Evolutionary conservation across 345 rosid genomes (phyloP).

Genomic region (Pistacia integerrima): DNA sequence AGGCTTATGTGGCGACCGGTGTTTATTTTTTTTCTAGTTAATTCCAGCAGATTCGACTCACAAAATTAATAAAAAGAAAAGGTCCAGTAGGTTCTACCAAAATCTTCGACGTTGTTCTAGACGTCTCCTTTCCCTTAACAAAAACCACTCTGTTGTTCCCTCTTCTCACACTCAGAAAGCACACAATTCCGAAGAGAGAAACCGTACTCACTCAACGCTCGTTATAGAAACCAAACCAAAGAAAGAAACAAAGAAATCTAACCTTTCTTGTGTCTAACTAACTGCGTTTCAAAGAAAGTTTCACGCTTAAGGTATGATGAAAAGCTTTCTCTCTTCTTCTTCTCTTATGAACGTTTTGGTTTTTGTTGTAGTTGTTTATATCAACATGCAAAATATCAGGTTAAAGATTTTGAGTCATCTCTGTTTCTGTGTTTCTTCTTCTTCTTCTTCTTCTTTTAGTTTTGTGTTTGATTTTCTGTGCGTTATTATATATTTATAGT

Average conservation of each 20-base stretch:
- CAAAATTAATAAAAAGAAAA: neutral
- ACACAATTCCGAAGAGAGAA: neutral
- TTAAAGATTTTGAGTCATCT: neutral
- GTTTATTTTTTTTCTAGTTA: neutral
- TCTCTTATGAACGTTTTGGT: neutral
- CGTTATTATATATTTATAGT: no score
- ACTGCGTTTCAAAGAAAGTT: neutral
- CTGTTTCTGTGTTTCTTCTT: neutral
- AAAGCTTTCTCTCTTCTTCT: neutral
- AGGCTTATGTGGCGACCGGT: neutral
- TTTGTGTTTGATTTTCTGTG: no score
- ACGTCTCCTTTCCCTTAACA: neutral
- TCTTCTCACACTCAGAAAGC: neutral
- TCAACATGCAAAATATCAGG: no score
- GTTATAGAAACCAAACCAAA: neutral
- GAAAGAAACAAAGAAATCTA: neutral
- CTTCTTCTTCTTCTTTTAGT: no score
- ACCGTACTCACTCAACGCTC: no score
- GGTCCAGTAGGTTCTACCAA: slow-evolving; percentile 7
- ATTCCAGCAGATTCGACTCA: neutral
- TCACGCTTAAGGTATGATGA: neutral
- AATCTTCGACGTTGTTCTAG: neutral
- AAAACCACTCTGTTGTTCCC: neutral
- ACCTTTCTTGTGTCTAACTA: no score
- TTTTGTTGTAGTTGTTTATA: neutral